Percentiles rank a stretch among this genome's conserved stretches.
Evolutionary conservation across 169 alveolate genomes (phyloP).

Genomic region (Plasmodium chabaudi): DNA sequence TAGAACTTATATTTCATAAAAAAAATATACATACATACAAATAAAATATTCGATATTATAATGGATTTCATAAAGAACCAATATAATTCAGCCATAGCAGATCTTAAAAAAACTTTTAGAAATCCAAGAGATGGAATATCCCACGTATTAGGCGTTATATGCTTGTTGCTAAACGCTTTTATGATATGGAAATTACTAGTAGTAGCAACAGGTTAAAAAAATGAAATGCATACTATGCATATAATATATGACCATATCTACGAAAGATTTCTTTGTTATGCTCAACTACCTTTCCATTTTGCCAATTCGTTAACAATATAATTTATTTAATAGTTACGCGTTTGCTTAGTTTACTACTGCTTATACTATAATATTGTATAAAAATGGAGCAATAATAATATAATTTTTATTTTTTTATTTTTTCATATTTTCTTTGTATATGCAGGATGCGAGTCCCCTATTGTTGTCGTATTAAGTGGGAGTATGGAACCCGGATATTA

Average conservation of each 20-base stretch:
- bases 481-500: slow-evolving; percentile 95
- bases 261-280: background rate
- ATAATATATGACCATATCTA: no score
- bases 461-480: slow-evolving; percentile 95
- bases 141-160: slow-evolving; percentile 24
- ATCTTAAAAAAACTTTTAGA: slow-evolving; percentile 47
- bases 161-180: slow-evolving; percentile 54
- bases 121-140: slow-evolving; percentile 58
- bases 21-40: background rate
- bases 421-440: background rate
- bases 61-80: slow-evolving; percentile 66
- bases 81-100: slow-evolving; percentile 35
- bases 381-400: slow-evolving; percentile 1
- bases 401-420: background rate
- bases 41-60: background rate
- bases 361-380: background rate
- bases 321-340: background rate
- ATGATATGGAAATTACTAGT: slow-evolving; percentile 67
- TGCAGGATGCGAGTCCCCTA: slow-evolving; percentile 91
- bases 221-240: background rate
- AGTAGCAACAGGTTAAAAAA: slow-evolving; percentile 26
- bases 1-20: background rate
- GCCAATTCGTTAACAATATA: background rate
- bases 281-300: background rate
- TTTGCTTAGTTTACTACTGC: background rate